phyloP scores from a whole-genome alignment of 2,329 filamentous ascomycete genomes.

The Didymellaceae sp. region DNA sequence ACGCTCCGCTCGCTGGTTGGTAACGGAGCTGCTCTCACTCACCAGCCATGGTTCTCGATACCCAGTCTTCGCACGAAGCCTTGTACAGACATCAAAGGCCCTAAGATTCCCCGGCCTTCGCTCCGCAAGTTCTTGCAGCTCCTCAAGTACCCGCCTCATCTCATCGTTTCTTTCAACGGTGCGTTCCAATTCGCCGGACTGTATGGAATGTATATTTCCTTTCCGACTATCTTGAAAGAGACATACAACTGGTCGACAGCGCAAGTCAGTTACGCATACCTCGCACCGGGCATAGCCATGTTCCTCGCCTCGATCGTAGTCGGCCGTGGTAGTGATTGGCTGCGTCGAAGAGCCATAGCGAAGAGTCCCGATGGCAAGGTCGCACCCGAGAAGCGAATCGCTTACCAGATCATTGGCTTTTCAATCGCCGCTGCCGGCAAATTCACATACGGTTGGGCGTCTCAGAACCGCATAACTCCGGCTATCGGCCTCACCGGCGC shows the following conservation, averaged over 20 bases:
- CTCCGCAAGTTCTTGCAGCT: constrained; percentile 32
- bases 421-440: constrained; percentile 49
- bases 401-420: constrained; percentile 51
- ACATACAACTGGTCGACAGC: constrained; percentile 46
- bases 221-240: constrained; percentile 32
- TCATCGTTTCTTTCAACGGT: constrained; percentile 39
- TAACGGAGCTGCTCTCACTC: constrained; percentile 46
- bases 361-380: constrained; percentile 34
- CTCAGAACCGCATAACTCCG: constrained; percentile 32
- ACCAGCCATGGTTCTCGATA: constrained; percentile 36
- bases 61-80: constrained; percentile 34
- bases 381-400: constrained; percentile 50
- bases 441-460: constrained; percentile 53
- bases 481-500: constrained; percentile 24
- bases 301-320: constrained; percentile 47
- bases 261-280: constrained; percentile 47
- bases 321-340: constrained; percentile 50
- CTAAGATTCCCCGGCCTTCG: constrained; percentile 33
- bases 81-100: constrained; percentile 23
- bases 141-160: constrained; percentile 37
- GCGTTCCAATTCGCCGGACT: constrained; percentile 38
- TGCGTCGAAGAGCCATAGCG: constrained; percentile 35
- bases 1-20: constrained; percentile 55
- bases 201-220: constrained; percentile 37
- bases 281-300: constrained; percentile 45